Evolutionary conservation across 2,329 filamentous ascomycete species (phyloP), one percentile per base, ranked within the genome.

Genomic region (Xenoacremonium recifei): DNA sequence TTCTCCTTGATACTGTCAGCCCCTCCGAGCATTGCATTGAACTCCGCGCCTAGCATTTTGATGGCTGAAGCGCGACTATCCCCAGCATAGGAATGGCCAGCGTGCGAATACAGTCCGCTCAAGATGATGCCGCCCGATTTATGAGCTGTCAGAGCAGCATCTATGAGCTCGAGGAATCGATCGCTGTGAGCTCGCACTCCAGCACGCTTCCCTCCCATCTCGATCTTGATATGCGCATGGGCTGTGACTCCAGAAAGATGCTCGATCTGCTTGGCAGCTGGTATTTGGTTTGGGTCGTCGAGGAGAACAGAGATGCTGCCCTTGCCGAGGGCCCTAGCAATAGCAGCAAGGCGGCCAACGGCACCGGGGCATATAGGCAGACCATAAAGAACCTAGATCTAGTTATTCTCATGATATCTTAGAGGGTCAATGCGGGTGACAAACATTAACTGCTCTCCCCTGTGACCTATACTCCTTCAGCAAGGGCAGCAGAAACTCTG

Each of bases 81-180:
- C 15, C 62, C 57, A 1, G 51, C 72, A 60, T 93, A 92, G 16
- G 82, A 87, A 51, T 87, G 76, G 2, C 87, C 85, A 6, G 83
- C 83, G 62, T 92, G 87, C 3, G 77, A 77, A 63, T 92, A 92
- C 17, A 91, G 66, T 0, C 87, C 87, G 4, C 77, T 67, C 5
- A 91, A 65, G 16, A 62, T 47, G 44, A 63, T 61, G 9, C 40
- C 39, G 4, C 67, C 67, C 3, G 36, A 42, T 44, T 40, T 18
- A 6, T 60, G 40, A 1, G 63, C 63, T 3, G 45, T 44, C 16
- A 63, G 42, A 2, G 57, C 57, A 3, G 59, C 57, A n/a, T 76
- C 67, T 0, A 70, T 63, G 10, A 61, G 54, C 3, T 82, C 63
- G 0, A 75, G 63, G 29, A 85, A 68, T 2, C 85, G 61, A 1